phyloP scores from a whole-genome alignment of 2,329 filamentous ascomycete genomes.

The Verticillium longisporum region DNA sequence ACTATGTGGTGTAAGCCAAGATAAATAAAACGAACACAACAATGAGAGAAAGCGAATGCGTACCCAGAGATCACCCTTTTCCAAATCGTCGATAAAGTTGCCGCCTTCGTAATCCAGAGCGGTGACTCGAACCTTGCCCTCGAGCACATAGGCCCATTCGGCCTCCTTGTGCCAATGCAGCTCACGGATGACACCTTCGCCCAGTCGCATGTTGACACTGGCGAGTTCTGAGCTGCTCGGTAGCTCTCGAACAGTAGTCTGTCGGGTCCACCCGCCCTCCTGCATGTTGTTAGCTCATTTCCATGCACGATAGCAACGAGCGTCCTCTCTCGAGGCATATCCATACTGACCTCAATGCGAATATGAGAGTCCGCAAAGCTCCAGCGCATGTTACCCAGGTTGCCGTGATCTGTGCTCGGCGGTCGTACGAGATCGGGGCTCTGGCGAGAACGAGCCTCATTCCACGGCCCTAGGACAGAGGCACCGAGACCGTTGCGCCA shows the following conservation, averaged over 20 bases:
- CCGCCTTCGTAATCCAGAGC: slow-evolving; percentile 69
- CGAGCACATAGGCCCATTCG: slow-evolving; percentile 70
- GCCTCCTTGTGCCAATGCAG: slow-evolving; percentile 78
- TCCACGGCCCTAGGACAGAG: slow-evolving; percentile 63
- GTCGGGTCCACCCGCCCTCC: slow-evolving; percentile 71
- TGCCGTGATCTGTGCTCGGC: slow-evolving; percentile 66
- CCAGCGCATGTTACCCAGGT: slow-evolving; percentile 67
- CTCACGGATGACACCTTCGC: slow-evolving; percentile 65
- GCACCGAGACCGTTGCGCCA: slow-evolving; percentile 58
- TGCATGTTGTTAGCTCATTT: slow-evolving; percentile 19
- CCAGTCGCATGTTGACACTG: slow-evolving; percentile 72
- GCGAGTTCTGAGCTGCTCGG: slow-evolving; percentile 62
- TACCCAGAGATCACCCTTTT: slow-evolving; percentile 64
- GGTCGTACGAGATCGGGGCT: slow-evolving; percentile 67
- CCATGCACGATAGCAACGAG: neutral
- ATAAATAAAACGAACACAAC: neutral
- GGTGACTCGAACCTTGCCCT: slow-evolving; percentile 64
- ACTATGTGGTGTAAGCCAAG: slow-evolving; percentile 30
- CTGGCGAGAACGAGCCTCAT: slow-evolving; percentile 59
- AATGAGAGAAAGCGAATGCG: neutral
- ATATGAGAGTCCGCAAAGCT: slow-evolving; percentile 60
- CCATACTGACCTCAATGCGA: slow-evolving; percentile 47
- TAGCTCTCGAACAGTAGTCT: slow-evolving; percentile 62
- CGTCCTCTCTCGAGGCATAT: neutral
- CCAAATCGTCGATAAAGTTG: slow-evolving; percentile 69